Evolutionary conservation across 371 early-diverging fungal genomes (phyloP), one percentile per base, ranked within the genome.

Genomic region (Entomophthora muscae): DNA sequence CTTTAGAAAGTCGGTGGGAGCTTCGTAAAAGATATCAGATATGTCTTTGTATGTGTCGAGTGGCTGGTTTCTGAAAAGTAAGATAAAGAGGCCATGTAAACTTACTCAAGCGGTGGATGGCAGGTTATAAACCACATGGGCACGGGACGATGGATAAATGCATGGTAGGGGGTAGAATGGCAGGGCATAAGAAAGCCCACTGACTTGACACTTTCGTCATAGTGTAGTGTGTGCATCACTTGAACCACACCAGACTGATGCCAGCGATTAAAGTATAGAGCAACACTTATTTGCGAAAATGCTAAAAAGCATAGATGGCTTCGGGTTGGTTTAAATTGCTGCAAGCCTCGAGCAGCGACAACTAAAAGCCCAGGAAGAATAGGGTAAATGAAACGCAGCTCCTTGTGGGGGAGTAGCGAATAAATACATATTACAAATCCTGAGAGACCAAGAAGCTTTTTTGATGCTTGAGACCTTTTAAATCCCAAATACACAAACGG

Each of bases 221-320:
- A 73, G 0, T 71, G 58, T 53, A 87, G 75, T 26, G 93, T 57
- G 75, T 82, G 89, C 0, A 89, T 83, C 12, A 83, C 92, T 65
- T 92, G 89, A 12, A 93, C 67, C 0, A 92, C 92, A n/a, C 95
- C 97, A 3, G 92, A 78, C 71, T 93, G 92, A 73, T 96, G 97
- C 57, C 85, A 78, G 3, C 78, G 57, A 1, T 81, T 75, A 0
- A 85, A 71, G 71, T 90, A 94, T 29, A 83, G 61, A 0, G 80
- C 86, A 63, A 86, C 70, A 0, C 82, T 73, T 0, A 83, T 64
- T 63, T 90, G 90, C 3, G 87, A 84, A 1, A 76, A 21, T 2
- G 84, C 56, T 17, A 85, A 52, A 0, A 71, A 42, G 63, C 52
- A 29, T 53, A 17, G 21, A 59, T 58, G 33, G 32, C 24, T 66